Base-by-base conservation (phyloP, 2,329 filamentous ascomycete species). In the Aspergillus fumigatiaffinis region DNA sequence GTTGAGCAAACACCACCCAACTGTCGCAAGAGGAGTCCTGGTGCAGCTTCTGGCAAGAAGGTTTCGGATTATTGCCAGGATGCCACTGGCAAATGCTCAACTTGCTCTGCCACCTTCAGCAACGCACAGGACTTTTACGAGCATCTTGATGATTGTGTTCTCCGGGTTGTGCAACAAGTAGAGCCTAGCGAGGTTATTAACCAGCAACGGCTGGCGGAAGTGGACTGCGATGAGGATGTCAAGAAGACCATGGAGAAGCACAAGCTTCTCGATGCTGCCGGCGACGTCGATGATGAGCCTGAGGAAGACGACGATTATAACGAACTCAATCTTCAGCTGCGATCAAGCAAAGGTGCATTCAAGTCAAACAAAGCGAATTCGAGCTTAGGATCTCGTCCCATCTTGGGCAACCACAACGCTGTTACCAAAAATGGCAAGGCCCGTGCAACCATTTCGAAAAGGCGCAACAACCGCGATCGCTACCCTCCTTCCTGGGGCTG, bases 41-140 rank as follows among this genome's bases (percentile, higher is more conserved):
- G 70, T 32, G 65, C 67, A 23, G 64, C 75, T 25, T 65, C 75
- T 28, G 78, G 73, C 67, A 88, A 88, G 79, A 90, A 88, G 74
- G 79, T 88, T 38, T 84, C 86, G 4, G 85, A 84, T 54, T 91
- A 91, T 69, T 83, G 88, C 21, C 83, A 86, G 58, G 90, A 94
- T 67, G 87, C 90, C 32, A 89, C 89, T 52, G 92, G 92, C 62
- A 91, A 89, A 73, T 97, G 93, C 75, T 96, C 91, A 3, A 97
- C 94, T 62, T 97, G 93, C 75, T 91, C 90, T 14, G 84, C 86
- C 46, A 90, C 85, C 7, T 97, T 96, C 72, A 82, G 83, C 64
- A 93, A 88, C 59, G 91, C 93, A 2, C 93, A 97, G 75, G 93
- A 97, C 70, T 97, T 97, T 77, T 97, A 97, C 73, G 93, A 97